Conservation (phyloP, 2,329 filamentous ascomycete genomes). For the Coniosporium tulheliwenetii region DNA sequence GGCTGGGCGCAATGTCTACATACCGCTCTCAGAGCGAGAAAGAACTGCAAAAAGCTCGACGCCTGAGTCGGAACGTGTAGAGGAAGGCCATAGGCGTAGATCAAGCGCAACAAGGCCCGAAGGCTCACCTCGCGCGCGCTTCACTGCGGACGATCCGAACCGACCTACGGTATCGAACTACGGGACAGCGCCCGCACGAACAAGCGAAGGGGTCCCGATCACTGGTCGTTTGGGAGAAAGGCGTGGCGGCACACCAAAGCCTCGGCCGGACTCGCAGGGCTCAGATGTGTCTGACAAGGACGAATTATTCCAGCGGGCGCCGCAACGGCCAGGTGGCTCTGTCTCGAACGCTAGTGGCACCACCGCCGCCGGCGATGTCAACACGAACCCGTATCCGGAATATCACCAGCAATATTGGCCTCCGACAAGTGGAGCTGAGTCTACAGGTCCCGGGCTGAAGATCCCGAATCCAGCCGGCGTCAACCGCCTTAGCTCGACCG, state of each 20-base stretch:
- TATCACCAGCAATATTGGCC: slow-evolving; percentile 50
- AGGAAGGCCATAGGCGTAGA: slow-evolving; percentile 13
- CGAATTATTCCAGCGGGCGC: slow-evolving; percentile 58
- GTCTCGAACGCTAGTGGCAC: slow-evolving; percentile 1
- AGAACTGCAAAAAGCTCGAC: slow-evolving; percentile 17
- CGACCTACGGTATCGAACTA: slow-evolving; percentile 31
- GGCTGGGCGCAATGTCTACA: slow-evolving; percentile 14
- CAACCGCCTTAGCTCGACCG: slow-evolving; percentile 59
- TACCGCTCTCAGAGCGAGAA: slow-evolving; percentile 19
- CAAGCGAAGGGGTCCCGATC: slow-evolving; percentile 7
- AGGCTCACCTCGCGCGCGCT: slow-evolving; percentile 20
- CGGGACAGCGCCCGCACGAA: slow-evolving; percentile 15
- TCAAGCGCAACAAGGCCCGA: slow-evolving; percentile 11
- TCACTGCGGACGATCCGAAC: slow-evolving; percentile 32
- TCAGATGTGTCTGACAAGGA: slow-evolving; percentile 62
- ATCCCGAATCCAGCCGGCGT: slow-evolving; percentile 38
- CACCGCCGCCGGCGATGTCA: slow-evolving; percentile 6
- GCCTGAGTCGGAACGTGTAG: slow-evolving; percentile 10
- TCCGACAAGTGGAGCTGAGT: slow-evolving; percentile 23
- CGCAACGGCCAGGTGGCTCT: slow-evolving; percentile 18
- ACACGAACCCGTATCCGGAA: slow-evolving; percentile 30
- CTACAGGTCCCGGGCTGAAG: slow-evolving; percentile 23
- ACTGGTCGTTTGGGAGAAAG: slow-evolving; percentile 54
- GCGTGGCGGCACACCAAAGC: slow-evolving; percentile 65
- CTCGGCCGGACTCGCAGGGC: slow-evolving; percentile 67